Percentiles rank a stretch among this genome's conserved stretches.
phyloP scores from a whole-genome alignment of 2,329 filamentous ascomycete genomes.

The Fusarium citri region DNA sequence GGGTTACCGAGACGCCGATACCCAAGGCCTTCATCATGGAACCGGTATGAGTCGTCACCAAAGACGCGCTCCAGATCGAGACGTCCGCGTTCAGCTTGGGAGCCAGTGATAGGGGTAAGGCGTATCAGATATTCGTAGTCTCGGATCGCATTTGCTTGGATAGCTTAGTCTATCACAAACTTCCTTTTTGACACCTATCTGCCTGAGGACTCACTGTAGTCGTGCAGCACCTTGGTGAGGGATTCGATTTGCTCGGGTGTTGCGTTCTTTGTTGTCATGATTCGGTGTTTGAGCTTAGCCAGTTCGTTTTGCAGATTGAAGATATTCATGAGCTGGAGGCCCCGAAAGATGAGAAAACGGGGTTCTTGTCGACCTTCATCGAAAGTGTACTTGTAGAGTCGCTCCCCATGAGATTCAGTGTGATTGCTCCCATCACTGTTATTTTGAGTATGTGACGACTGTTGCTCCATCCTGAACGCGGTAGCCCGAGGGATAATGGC shows the following conservation, averaged over 20 bases:
- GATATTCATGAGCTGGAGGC: neutral
- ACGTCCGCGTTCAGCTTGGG: neutral
- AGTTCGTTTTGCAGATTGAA: neutral
- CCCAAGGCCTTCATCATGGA: neutral
- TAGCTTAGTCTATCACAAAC: too few species aligned
- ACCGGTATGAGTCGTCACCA: fast-evolving
- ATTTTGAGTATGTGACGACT: too few species aligned
- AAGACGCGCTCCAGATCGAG: neutral
- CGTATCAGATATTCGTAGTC: neutral
- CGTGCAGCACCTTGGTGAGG: neutral
- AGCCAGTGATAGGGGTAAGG: neutral
- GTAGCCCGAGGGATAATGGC: too few species aligned
- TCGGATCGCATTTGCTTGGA: neutral
- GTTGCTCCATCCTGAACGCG: too few species aligned
- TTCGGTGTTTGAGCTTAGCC: neutral
- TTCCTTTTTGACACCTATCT: too few species aligned
- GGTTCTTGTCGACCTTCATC: neutral
- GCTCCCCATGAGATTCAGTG: neutral
- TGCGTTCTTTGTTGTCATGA: neutral
- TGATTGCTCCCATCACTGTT: neutral
- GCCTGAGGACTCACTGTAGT: too few species aligned
- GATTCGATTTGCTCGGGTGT: neutral
- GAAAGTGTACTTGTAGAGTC: neutral
- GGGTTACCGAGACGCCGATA: neutral
- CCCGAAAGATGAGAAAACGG: neutral